Percentiles rank a stretch among this genome's conserved stretches.
Conservation (phyloP, 495 filamentous ascomycete genomes). For the Pyronema omphalodes region DNA sequence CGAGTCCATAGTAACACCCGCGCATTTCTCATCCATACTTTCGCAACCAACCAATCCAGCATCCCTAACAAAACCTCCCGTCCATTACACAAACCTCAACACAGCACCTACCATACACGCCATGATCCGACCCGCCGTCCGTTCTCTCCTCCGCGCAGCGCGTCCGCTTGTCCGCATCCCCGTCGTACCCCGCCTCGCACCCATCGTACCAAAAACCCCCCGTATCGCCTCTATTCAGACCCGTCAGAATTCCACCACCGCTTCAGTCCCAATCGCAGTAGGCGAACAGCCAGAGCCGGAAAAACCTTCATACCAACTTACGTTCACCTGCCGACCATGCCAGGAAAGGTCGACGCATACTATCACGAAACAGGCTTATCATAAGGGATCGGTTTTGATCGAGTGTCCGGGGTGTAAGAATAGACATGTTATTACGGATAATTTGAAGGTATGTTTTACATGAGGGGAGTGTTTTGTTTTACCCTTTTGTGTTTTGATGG, state of each 20-base stretch:
- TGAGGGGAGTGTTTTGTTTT: not conserved
- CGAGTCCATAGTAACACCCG: too few species aligned
- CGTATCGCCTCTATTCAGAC: not conserved
- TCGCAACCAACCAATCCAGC: not conserved
- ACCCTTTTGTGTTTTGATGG: not conserved
- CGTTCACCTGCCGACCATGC: constrained; percentile 88
- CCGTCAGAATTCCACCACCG: constrained; percentile 24
- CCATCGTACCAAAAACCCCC: constrained; percentile 1
- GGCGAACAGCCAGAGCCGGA: constrained; percentile 32
- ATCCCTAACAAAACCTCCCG: not conserved
- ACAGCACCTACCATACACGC: not conserved
- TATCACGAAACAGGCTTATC: constrained; percentile 84
- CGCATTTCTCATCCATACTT: too few species aligned
- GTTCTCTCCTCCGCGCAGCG: constrained; percentile 8
- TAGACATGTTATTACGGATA: constrained; percentile 80
- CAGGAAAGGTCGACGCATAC: constrained; percentile 49
- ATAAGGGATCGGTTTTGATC: constrained; percentile 71
- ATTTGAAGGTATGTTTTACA: constrained; percentile 37
- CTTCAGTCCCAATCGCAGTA: constrained; percentile 19
- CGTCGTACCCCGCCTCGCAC: constrained; percentile 6
- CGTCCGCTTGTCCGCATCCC: constrained; percentile 6
- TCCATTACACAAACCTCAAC: not conserved
- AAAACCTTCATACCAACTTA: constrained; percentile 42
- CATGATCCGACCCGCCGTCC: constrained; percentile 5
- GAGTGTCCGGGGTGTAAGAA: constrained; percentile 67